Evolutionary conservation across 495 filamentous ascomycete species (phyloP).

Genomic region (Daldinia concentrica): DNA sequence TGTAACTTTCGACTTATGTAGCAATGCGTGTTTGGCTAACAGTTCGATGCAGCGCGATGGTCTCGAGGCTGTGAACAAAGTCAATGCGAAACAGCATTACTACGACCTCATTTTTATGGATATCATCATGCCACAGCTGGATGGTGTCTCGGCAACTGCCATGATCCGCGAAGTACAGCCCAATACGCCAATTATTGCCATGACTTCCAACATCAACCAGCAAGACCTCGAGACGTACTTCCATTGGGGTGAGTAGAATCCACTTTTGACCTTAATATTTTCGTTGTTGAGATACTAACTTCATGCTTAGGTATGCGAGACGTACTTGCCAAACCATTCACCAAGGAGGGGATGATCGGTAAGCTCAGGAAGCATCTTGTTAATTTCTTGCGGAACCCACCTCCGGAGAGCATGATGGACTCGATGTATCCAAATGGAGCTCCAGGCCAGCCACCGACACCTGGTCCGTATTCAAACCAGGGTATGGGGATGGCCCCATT

Average conservation of each 20-base stretch:
- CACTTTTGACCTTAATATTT: background rate
- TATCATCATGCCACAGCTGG: conserved; percentile 97
- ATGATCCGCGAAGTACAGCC: conserved; percentile 89
- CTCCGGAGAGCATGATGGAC: conserved; percentile 48
- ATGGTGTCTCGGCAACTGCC: conserved; percentile 93
- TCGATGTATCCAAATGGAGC: conserved; percentile 44
- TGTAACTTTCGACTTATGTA: background rate
- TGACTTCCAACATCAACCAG: conserved; percentile 98
- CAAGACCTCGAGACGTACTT: conserved; percentile 99
- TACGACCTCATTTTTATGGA: conserved; percentile 98
- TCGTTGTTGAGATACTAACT: conserved; percentile 27
- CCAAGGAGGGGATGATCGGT: conserved; percentile 89
- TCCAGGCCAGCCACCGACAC: conserved; percentile 42
- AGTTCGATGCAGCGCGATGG: conserved; percentile 74
- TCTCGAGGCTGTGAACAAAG: conserved; percentile 90
- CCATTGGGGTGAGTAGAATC: conserved; percentile 79
- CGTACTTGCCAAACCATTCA: conserved; percentile 96
- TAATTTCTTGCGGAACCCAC: conserved; percentile 69
- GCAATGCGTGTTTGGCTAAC: conserved; percentile 45
- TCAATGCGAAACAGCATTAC: conserved; percentile 75
- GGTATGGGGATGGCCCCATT: conserved; percentile 65
- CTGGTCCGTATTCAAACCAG: conserved; percentile 62
- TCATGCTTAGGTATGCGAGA: conserved; percentile 89
- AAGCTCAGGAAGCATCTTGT: conserved; percentile 90
- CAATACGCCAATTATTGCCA: conserved; percentile 90